A percentile compares a stretch with the other conserved stretches of the same genome.
phyloP scores from a whole-genome alignment of 306 rosid species.

The Cicer judaicum region DNA sequence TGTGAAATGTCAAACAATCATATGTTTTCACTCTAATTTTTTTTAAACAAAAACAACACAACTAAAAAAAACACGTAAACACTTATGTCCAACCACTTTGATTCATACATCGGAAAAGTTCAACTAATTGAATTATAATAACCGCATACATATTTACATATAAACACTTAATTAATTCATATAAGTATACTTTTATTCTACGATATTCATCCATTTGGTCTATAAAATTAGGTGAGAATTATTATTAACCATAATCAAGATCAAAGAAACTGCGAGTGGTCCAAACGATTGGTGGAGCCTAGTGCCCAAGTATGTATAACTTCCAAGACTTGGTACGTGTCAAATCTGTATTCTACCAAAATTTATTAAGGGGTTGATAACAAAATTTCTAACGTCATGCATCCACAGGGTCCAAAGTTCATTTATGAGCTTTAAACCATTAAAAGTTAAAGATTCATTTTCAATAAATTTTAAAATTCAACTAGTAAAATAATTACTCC shows the following conservation, averaged over 20 bases:
- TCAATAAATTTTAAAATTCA: background rate
- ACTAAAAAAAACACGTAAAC: too few relatives aligned
- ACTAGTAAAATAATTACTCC: background rate
- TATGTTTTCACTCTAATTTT: too few relatives aligned
- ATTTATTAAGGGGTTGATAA: slow-evolving; percentile 45
- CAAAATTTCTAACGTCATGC: slow-evolving; percentile 52
- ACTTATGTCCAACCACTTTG: too few relatives aligned
- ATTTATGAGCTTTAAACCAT: slow-evolving; percentile 51
- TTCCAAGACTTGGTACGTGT: slow-evolving; percentile 44
- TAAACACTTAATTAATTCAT: too few relatives aligned
- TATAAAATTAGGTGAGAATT: slow-evolving; percentile 32
- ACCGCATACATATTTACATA: too few relatives aligned
- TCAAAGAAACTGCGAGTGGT: slow-evolving; percentile 37
- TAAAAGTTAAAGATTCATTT: slow-evolving; percentile 39
- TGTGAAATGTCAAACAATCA: too few relatives aligned
- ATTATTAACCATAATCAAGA: slow-evolving; percentile 14
- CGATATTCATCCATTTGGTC: slow-evolving; percentile 22
- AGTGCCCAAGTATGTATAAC: slow-evolving; percentile 28
- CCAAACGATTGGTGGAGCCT: slow-evolving; percentile 43
- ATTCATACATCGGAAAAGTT: too few relatives aligned
- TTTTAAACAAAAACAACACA: too few relatives aligned
- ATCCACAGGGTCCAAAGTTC: slow-evolving; percentile 50
- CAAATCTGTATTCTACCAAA: slow-evolving; percentile 49
- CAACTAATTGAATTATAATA: too few relatives aligned
- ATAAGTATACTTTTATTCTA: background rate